phyloP scores from a whole-genome alignment of 164 flowering plant species.

The Nymphaea colorata region DNA sequence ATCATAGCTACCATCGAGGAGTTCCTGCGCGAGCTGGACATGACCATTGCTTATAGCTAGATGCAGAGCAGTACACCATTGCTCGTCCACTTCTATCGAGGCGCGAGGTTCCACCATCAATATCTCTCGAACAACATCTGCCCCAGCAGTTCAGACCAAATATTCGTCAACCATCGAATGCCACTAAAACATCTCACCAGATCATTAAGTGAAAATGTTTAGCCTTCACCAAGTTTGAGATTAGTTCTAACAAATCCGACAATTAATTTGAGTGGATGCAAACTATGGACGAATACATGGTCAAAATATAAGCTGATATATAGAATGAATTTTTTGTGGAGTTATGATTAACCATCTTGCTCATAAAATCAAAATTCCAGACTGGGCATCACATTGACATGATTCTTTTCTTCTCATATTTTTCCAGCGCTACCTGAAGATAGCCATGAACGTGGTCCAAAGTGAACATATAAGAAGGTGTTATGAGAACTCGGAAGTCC shows the following conservation, averaged over 20 bases:
- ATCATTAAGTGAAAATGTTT: neutral
- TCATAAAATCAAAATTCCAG: no score
- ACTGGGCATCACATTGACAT: no score
- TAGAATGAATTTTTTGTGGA: no score
- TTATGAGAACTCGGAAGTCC: no score
- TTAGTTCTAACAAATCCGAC: neutral
- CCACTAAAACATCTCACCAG: neutral
- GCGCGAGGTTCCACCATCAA: neutral
- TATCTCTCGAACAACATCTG: neutral
- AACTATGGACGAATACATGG: no score
- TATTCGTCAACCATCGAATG: no score
- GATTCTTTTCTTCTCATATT: no score
- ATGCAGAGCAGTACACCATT: neutral
- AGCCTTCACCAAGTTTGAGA: neutral
- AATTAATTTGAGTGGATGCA: neutral
- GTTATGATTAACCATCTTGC: no score
- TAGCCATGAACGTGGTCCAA: no score
- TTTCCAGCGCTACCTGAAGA: no score
- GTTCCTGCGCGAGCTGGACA: neutral
- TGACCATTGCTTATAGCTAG: constrained; percentile 1
- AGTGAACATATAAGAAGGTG: no score
- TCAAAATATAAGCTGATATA: no score
- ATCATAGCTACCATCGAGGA: neutral
- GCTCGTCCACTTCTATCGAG: neutral
- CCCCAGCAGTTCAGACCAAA: neutral